Evolutionary conservation across 768 basidiomycete genomes (phyloP).

Genomic region (Dioszegia aurantiaca): DNA sequence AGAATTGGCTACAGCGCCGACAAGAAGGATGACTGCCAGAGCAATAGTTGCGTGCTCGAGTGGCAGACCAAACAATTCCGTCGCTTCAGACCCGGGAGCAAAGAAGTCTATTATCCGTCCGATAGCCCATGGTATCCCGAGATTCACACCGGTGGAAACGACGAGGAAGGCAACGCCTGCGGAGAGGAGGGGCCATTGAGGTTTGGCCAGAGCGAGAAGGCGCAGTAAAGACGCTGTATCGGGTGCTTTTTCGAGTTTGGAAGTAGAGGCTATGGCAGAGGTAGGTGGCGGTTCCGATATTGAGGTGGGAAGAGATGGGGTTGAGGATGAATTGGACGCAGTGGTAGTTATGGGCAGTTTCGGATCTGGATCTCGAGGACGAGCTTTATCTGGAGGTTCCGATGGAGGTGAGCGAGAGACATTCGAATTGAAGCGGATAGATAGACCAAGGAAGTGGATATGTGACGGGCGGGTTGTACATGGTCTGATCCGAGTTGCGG

Average conservation of each 20-base stretch:
- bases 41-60: constrained; percentile 39
- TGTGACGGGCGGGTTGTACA: neutral
- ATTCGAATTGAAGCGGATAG: constrained; percentile 15
- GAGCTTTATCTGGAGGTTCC: constrained; percentile 11
- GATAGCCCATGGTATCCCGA: constrained; percentile 42
- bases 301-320: constrained; percentile 13
- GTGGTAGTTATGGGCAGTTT: constrained; percentile 3
- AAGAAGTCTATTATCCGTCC: constrained; percentile 50
- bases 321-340: neutral
- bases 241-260: constrained; percentile 25
- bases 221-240: constrained; percentile 42
- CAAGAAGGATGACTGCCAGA: constrained; percentile 28
- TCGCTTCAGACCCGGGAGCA: constrained; percentile 43
- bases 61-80: constrained; percentile 38
- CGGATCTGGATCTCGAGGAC: neutral
- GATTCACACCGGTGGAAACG: constrained; percentile 42
- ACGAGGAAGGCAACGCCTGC: constrained; percentile 36
- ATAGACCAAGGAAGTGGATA: neutral
- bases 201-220: constrained; percentile 42
- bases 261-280: neutral
- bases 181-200: constrained; percentile 41
- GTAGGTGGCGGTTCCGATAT: constrained; percentile 17
- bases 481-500: neutral
- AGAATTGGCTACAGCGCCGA: constrained; percentile 43
- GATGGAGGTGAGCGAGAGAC: constrained; percentile 4